These are phyloP conservation scores for Heritiera fomes DNA, from an alignment of 345 rosid species.

Conservation along the genomic window DNA sequence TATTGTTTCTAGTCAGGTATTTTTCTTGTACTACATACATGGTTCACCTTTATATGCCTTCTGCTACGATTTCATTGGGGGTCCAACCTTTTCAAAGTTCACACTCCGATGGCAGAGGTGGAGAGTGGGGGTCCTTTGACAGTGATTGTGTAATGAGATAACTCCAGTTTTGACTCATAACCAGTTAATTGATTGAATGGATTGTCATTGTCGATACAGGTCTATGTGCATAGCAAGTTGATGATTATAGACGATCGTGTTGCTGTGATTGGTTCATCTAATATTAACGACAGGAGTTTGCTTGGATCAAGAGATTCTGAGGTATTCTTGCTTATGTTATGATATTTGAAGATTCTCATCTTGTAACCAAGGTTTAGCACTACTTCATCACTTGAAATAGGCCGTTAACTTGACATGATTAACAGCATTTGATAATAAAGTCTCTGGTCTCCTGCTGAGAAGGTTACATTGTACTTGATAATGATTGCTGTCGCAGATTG, in stretches of 20 bases:
- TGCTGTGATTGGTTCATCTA: slow-evolving; percentile 79
- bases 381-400: too few species aligned
- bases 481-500: slow-evolving; percentile 55
- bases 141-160: neutral
- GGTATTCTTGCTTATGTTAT: slow-evolving; percentile 42
- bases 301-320: slow-evolving; percentile 96
- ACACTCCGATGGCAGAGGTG: too few species aligned
- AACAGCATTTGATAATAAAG: too few species aligned
- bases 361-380: neutral
- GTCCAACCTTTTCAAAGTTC: neutral
- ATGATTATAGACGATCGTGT: slow-evolving; percentile 77
- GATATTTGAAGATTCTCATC: neutral
- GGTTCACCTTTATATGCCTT: neutral
- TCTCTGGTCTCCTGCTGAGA: too few species aligned
- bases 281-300: slow-evolving; percentile 85
- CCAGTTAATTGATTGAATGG: neutral
- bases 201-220: slow-evolving; percentile 35
- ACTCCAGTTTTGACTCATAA: neutral
- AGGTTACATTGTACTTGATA: too few species aligned
- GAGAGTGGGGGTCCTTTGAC: neutral
- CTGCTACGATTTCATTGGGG: neutral
- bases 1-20: slow-evolving; percentile 85
- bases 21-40: neutral
- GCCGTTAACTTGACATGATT: too few species aligned
- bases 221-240: slow-evolving; percentile 93